phyloP scores from a whole-genome alignment of 805 yeast species.

The Tetrapisispora iriomotensis region DNA sequence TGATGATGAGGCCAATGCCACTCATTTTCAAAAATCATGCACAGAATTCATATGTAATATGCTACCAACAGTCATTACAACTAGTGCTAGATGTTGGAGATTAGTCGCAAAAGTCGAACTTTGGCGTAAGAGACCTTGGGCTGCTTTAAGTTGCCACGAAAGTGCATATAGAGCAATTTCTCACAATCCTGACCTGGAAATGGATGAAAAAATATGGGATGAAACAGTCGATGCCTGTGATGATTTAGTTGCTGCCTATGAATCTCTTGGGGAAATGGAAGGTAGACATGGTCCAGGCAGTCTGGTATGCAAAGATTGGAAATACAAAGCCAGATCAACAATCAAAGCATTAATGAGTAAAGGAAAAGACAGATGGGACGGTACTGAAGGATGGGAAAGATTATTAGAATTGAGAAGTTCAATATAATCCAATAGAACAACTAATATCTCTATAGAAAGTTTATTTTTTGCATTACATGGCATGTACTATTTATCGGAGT shows the following conservation, averaged over 20 bases:
- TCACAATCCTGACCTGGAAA: constrained; percentile 53
- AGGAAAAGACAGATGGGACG: constrained; percentile 75
- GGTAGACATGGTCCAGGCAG: constrained; percentile 75
- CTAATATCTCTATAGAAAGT: not conserved
- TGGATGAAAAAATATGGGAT: constrained; percentile 57
- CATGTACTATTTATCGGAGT: too few species aligned
- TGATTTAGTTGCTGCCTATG: constrained; percentile 79
- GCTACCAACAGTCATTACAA: constrained; percentile 61
- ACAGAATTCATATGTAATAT: constrained; percentile 59
- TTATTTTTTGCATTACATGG: not conserved
- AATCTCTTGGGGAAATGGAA: constrained; percentile 73
- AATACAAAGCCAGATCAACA: constrained; percentile 64
- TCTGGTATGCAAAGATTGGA: constrained; percentile 88
- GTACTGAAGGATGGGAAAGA: constrained; percentile 63
- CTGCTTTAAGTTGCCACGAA: constrained; percentile 73
- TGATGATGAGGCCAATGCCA: constrained; percentile 30
- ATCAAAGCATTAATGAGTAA: constrained; percentile 68
- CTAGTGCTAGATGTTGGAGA: constrained; percentile 60
- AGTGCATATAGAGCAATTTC: constrained; percentile 71
- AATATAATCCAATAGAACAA: constrained; percentile 4
- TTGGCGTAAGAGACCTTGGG: constrained; percentile 86
- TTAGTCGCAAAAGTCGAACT: constrained; percentile 74
- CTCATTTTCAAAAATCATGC: constrained; percentile 59
- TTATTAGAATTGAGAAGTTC: constrained; percentile 34
- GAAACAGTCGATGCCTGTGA: constrained; percentile 69